phyloP scores from a whole-genome alignment of 73 alveolate species.

The Blepharisma japonicum region DNA sequence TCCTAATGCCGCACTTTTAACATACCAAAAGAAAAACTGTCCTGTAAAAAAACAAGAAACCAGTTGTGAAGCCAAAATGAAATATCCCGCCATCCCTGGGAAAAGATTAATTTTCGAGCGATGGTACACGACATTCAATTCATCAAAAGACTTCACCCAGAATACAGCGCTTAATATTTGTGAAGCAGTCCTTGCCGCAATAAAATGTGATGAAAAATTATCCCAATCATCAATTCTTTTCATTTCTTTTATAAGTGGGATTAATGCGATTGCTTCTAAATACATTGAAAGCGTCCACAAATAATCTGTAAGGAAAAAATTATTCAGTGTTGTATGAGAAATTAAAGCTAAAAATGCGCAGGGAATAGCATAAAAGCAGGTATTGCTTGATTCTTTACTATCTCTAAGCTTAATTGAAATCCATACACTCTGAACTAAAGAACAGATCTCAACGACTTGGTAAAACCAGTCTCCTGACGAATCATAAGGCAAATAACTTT shows the following conservation, averaged over 20 bases:
- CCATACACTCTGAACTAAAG: not conserved
- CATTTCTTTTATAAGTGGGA: slow-evolving; percentile 11
- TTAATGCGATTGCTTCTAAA: not conserved
- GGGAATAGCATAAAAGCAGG: not conserved
- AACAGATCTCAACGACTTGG: not conserved
- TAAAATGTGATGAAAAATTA: slow-evolving; percentile 23
- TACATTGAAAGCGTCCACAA: slow-evolving; percentile 19
- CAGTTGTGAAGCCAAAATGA: not conserved
- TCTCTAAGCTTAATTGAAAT: not conserved
- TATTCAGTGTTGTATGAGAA: slow-evolving; percentile 1
- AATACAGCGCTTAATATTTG: not conserved
- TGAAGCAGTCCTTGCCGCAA: slow-evolving; percentile 9
- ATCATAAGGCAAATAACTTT: slow-evolving; percentile 8
- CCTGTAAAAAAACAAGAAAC: slow-evolving; percentile 9
- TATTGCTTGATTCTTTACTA: not conserved
- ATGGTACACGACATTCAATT: not conserved
- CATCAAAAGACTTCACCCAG: slow-evolving; percentile 11
- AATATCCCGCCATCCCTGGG: not conserved
- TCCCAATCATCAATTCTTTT: not conserved
- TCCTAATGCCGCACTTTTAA: slow-evolving; percentile 20
- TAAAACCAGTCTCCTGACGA: slow-evolving; percentile 21
- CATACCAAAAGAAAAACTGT: slow-evolving; percentile 7
- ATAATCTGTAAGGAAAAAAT: slow-evolving; percentile 1
- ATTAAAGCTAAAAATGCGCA: not conserved
- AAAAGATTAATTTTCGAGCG: not conserved